Evolutionary conservation across 2,329 filamentous ascomycete genomes (phyloP).

Genomic region (Hymenoscyphus scutula): DNA sequence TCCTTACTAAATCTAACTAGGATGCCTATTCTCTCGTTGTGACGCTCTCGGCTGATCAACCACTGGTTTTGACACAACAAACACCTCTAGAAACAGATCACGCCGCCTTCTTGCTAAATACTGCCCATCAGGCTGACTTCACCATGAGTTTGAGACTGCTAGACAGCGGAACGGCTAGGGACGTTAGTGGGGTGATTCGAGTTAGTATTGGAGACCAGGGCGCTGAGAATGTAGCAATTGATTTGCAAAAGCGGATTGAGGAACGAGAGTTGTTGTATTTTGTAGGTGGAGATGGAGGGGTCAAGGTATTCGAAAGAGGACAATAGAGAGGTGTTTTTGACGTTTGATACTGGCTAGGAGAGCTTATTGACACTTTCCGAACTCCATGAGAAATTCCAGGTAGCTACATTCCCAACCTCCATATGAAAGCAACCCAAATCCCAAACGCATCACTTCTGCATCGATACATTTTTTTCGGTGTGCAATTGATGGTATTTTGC

Average conservation of each 20-base stretch:
- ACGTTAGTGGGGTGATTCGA: constrained; percentile 85
- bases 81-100: constrained; percentile 70
- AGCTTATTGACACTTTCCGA: constrained; percentile 11
- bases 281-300: constrained; percentile 73
- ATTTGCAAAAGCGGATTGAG: constrained; percentile 41
- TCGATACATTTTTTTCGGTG: constrained; percentile 21
- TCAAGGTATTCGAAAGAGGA: constrained; percentile 82
- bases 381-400: constrained; percentile 9
- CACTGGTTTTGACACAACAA: constrained; percentile 59
- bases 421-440: constrained; percentile 12
- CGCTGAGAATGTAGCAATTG: constrained; percentile 26
- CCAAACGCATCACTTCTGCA: constrained; percentile 21
- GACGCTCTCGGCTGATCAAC: constrained; percentile 68
- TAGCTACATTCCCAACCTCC: constrained; percentile 5
- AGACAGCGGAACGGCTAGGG: constrained; percentile 84
- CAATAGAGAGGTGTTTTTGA: constrained; percentile 41
- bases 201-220: constrained; percentile 57
- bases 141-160: constrained; percentile 72
- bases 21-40: constrained; percentile 64
- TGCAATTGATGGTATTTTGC: constrained; percentile 38
- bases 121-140: constrained; percentile 72
- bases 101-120: constrained; percentile 65
- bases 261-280: constrained; percentile 79
- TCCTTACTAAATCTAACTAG: constrained; percentile 39
- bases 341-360: constrained; percentile 1